Conservation (phyloP, 257 asterid genomes). For the Scutellaria barbata region DNA sequence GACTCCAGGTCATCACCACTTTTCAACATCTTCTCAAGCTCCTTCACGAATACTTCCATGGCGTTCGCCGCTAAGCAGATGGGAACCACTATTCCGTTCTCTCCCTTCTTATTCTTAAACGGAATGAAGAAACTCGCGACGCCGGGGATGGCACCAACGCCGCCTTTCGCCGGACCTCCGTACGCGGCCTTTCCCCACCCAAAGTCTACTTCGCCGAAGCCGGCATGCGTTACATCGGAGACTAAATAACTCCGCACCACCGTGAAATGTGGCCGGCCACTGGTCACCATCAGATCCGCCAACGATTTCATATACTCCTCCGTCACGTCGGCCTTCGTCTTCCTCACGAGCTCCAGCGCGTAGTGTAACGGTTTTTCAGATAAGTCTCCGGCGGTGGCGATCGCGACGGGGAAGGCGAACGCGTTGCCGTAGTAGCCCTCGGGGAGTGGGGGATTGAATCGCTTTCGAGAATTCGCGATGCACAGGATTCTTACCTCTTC, state of each 20-base stretch:
- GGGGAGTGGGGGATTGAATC: slow-evolving; percentile 55
- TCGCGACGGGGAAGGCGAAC: slow-evolving; percentile 51
- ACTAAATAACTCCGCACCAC: slow-evolving; percentile 52
- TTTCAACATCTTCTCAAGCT: slow-evolving; percentile 46
- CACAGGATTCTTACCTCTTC: slow-evolving; percentile 57
- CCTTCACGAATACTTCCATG: slow-evolving; percentile 58
- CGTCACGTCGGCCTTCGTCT: slow-evolving; percentile 50
- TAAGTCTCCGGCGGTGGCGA: slow-evolving; percentile 41
- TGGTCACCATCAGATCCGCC: slow-evolving; percentile 57
- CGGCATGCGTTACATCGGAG: slow-evolving; percentile 63
- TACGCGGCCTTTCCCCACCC: slow-evolving; percentile 76
- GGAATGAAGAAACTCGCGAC: slow-evolving; percentile 62
- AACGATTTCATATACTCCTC: slow-evolving; percentile 62
- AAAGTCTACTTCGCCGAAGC: slow-evolving; percentile 62
- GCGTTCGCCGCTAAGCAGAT: slow-evolving; percentile 56
- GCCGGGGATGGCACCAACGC: slow-evolving; percentile 66
- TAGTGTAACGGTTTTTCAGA: slow-evolving; percentile 42
- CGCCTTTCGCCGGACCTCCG: slow-evolving; percentile 73
- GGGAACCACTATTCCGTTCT: slow-evolving; percentile 64
- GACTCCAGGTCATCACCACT: neutral
- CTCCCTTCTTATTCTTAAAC: slow-evolving; percentile 54
- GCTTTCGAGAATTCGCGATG: slow-evolving; percentile 45
- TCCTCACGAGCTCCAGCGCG: slow-evolving; percentile 54
- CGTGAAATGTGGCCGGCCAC: slow-evolving; percentile 55
- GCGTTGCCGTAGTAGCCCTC: slow-evolving; percentile 62